Conservation (phyloP, 2,329 filamentous ascomycete species). For the Fusarium oxysporum region DNA sequence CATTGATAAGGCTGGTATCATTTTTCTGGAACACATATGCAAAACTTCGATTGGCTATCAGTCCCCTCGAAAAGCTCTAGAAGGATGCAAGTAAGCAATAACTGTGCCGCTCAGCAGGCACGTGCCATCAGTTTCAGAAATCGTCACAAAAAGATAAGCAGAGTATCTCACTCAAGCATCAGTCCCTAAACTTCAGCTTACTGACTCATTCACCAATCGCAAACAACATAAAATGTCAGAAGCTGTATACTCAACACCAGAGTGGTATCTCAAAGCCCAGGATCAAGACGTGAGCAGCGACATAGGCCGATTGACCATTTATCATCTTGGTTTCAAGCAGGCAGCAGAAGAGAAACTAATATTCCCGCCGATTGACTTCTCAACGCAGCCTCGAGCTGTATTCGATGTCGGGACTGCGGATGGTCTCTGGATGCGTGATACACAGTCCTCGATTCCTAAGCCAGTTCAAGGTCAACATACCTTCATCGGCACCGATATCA, state of each 20-base stretch:
- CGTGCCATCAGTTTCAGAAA: neutral
- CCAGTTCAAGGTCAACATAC: neutral
- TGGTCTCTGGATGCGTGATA: constrained; percentile 17
- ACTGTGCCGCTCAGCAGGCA: neutral
- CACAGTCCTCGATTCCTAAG: neutral
- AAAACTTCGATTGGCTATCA: neutral
- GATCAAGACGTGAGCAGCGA: constrained; percentile 14
- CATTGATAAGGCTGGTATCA: rapidly evolving
- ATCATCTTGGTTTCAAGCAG: constrained; percentile 14
- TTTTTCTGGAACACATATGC: rapidly evolving
- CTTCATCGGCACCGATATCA: constrained; percentile 14
- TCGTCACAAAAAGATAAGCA: neutral
- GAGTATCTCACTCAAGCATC: neutral
- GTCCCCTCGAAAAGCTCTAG: rapidly evolving
- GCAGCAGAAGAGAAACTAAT: neutral
- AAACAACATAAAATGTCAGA: neutral
- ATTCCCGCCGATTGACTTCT: neutral
- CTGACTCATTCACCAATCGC: rapidly evolving
- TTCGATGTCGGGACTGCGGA: constrained; percentile 11
- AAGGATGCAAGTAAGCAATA: neutral
- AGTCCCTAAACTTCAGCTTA: rapidly evolving
- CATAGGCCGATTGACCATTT: constrained; percentile 1
- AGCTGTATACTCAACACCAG: neutral
- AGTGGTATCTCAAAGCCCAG: constrained; percentile 12
- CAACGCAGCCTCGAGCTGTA: neutral